Conservation (phyloP, 1,284 basidiomycete species). For the Pseudomicrostroma phylloplanum region DNA sequence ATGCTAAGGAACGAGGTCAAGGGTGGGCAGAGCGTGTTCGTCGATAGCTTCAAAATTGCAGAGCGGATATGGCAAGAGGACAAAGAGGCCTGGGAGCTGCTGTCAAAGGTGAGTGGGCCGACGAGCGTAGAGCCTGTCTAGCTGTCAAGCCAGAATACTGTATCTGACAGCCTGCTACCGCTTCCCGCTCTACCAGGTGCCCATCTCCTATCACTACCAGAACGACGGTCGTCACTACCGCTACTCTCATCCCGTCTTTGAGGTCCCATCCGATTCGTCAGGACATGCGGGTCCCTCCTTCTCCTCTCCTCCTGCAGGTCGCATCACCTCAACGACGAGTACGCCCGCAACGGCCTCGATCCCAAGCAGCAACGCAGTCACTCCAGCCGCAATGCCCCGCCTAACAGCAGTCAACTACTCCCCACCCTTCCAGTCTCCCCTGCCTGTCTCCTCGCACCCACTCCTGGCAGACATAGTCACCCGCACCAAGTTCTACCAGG, state of each 20-base stretch:
- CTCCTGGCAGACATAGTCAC: constrained; percentile 19
- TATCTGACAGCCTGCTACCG: no score
- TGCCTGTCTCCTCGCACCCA: constrained; percentile 34
- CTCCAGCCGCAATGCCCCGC: constrained; percentile 29
- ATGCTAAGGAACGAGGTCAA: constrained; percentile 65
- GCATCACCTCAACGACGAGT: constrained; percentile 15
- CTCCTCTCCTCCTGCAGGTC: constrained; percentile 8
- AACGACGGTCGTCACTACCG: constrained; percentile 84
- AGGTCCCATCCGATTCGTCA: constrained; percentile 54
- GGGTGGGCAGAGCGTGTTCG: constrained; percentile 82
- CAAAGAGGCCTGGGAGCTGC: constrained; percentile 60
- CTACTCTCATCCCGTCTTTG: constrained; percentile 70
- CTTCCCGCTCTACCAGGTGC: constrained; percentile 31
- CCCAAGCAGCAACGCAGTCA: no score
- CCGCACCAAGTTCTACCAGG: constrained; percentile 48
- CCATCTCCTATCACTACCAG: constrained; percentile 81
- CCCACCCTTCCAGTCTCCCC: constrained; percentile 86
- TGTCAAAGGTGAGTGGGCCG: constrained; percentile 55
- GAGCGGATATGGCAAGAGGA: constrained; percentile 57
- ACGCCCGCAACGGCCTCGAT: no score
- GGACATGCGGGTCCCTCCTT: constrained; percentile 26
- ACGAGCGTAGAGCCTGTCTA: background rate
- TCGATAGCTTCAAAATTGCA: constrained; percentile 72
- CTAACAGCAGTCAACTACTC: constrained; percentile 70
- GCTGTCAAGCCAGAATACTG: no score